Conservation (phyloP, 129 eudicot species). For the Lactuca sativa region DNA sequence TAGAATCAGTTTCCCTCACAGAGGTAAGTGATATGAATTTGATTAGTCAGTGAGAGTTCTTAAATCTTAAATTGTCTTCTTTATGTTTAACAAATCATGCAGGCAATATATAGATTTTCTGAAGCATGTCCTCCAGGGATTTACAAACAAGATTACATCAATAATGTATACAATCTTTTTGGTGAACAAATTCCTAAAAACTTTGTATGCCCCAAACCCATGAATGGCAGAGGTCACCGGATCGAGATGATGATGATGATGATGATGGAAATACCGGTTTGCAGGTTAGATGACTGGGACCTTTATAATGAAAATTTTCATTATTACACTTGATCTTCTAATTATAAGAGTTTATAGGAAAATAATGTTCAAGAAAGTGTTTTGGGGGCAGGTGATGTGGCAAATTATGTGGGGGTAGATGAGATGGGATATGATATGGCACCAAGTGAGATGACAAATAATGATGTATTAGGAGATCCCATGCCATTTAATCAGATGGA, state of each 20-base stretch:
- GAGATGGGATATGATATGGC: constrained; percentile 27
- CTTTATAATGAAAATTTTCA: no score
- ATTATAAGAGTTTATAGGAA: no score
- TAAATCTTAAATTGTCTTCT: constrained; percentile 9
- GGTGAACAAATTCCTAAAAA: no score
- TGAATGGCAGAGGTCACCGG: constrained; percentile 67
- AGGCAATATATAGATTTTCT: no score
- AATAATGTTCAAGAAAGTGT: no score
- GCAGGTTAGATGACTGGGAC: no score
- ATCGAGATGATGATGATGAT: constrained; percentile 39
- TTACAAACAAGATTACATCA: no score
- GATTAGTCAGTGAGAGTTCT: not conserved
- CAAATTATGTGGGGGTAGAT: constrained; percentile 3
- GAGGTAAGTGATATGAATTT: constrained; percentile 40
- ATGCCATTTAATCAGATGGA: constrained; percentile 47
- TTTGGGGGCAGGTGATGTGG: constrained; percentile 25
- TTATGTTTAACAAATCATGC: no score
- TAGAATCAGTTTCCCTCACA: constrained; percentile 49
- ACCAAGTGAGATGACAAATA: constrained; percentile 45
- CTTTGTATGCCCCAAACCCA: constrained; percentile 69
- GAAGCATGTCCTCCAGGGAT: no score
- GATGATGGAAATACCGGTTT: no score
- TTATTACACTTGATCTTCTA: no score
- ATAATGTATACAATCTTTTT: no score
- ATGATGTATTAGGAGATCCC: constrained; percentile 59